phyloP scores from a whole-genome alignment of 2,329 filamentous ascomycete genomes.

The Stagonosporopsis cucurbitacearum region DNA sequence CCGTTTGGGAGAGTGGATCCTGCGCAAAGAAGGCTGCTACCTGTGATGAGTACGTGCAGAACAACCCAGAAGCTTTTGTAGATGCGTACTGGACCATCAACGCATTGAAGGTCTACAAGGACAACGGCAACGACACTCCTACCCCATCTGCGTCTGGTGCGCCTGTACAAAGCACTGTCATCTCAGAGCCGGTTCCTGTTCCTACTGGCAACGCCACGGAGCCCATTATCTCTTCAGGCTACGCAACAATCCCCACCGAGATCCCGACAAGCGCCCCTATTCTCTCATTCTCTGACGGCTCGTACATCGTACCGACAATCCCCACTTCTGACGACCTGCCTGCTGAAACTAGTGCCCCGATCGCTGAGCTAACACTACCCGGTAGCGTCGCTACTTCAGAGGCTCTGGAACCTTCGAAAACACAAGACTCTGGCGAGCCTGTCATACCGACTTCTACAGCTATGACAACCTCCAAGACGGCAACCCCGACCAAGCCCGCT shows the following conservation, averaged over 20 bases:
- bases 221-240: slow-evolving; percentile 10
- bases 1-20: slow-evolving; percentile 66
- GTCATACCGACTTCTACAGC: slow-evolving; percentile 12
- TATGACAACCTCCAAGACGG: slow-evolving; percentile 5
- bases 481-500: slow-evolving; percentile 11
- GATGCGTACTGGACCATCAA: slow-evolving; percentile 78
- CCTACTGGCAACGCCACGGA: slow-evolving; percentile 17
- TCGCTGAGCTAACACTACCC: background rate
- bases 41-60: slow-evolving; percentile 74
- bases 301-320: slow-evolving; percentile 2
- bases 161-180: slow-evolving; percentile 20
- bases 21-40: slow-evolving; percentile 67
- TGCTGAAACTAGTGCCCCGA: slow-evolving; percentile 1
- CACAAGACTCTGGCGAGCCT: background rate
- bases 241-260: slow-evolving; percentile 12
- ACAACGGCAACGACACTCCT: slow-evolving; percentile 27
- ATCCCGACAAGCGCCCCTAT: slow-evolving; percentile 9
- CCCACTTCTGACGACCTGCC: slow-evolving; percentile 2
- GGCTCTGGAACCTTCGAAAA: slow-evolving; percentile 5
- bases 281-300: slow-evolving; percentile 4
- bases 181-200: slow-evolving; percentile 18
- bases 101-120: slow-evolving; percentile 49
- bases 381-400: slow-evolving; percentile 6
- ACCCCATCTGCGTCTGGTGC: slow-evolving; percentile 19
- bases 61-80: slow-evolving; percentile 72